phyloP scores from a whole-genome alignment of 2,329 filamentous ascomycete species.

The Hansfordia pulvinata region DNA sequence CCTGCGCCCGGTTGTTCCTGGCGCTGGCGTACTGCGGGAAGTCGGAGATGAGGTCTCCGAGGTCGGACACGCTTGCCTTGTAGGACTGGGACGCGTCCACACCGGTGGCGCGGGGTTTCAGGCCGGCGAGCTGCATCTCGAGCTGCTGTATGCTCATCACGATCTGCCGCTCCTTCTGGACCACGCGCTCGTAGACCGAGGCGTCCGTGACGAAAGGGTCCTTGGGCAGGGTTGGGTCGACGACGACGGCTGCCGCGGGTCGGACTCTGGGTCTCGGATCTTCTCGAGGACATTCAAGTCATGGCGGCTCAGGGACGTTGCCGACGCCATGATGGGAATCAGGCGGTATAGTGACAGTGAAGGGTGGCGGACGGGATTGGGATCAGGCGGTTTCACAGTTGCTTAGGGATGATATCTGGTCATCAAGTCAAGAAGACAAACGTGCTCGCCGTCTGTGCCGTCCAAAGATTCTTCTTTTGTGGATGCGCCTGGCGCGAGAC shows the following conservation, averaged over 20 bases:
- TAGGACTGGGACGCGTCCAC: constrained; percentile 34
- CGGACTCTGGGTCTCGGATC: constrained; percentile 52
- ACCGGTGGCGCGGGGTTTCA: constrained; percentile 23
- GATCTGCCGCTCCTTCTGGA: constrained; percentile 36
- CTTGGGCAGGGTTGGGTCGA: constrained; percentile 39
- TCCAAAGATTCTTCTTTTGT: too few species aligned
- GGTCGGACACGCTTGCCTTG: constrained; percentile 26
- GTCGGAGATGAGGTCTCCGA: constrained; percentile 41
- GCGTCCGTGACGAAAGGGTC: constrained; percentile 42
- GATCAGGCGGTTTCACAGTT: too few species aligned
- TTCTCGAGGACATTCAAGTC: constrained; percentile 52
- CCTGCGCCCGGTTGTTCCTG: constrained; percentile 62
- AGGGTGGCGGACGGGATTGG: too few species aligned
- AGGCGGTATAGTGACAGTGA: too few species aligned
- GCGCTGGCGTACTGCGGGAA: constrained; percentile 58
- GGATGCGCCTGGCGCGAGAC: too few species aligned
- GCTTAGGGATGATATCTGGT: too few species aligned
- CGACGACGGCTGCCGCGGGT: constrained; percentile 38
- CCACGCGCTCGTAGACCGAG: constrained; percentile 34
- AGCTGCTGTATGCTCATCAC: constrained; percentile 38
- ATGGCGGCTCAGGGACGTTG: constrained; percentile 39
- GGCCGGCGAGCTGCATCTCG: constrained; percentile 36
- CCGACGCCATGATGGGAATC: constrained; percentile 1
- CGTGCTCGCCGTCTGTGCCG: too few species aligned
- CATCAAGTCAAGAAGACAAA: too few species aligned